Evolutionary conservation across 2,329 filamentous ascomycete species (phyloP), one percentile per base, ranked within the genome.

Genomic region (Aspergillus puulaauensis): DNA sequence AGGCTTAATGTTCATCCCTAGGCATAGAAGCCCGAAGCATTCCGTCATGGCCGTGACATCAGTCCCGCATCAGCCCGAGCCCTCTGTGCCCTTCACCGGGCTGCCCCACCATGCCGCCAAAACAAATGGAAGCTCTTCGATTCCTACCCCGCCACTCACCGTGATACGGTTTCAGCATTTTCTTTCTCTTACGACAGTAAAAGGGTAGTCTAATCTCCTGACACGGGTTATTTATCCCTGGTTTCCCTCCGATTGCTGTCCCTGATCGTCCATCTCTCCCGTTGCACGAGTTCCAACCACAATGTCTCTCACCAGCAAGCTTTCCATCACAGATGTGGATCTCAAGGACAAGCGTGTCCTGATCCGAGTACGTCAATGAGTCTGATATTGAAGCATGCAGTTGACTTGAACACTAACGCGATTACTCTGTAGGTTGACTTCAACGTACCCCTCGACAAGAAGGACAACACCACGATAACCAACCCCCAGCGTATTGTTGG

Each of bases 221-320:
- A 47, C 44, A 59, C 50, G 44, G 52, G 57, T 54, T 47, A 56
- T 48, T 47, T 54, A 37, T 57, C 44, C 43, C 24, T 44, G 43
- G 24, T n/a, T 43, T 37, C 47, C 23, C 54, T 31, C 44, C 47
- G 52, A 59, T 58, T 15, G 47, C 54, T 52, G 56, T 55, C 61
- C 24, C 39, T 45, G 31, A 44, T 59, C 49, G 50, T 51, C 44
- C 44, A 56, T 46, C 58, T 45, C 37, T 57, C 47, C 48, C 56
- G 52, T 57, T 54, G 24, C 61, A 55, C 47, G 60, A 64, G 56
- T 61, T 62, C 47, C 53, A 47, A 52, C 54, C 58, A 74, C 55
- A 60, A 99, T 99, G 95, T 98, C 95, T 87, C 91, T 99, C 76
- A 90, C 93, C 71, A 97, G 88, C 86, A 99, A 99, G 86, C 90